A percentile compares a stretch with the other conserved stretches of the same genome.
Conservation (phyloP, 1,139 yeast species). For the Pneumocystis murina region DNA sequence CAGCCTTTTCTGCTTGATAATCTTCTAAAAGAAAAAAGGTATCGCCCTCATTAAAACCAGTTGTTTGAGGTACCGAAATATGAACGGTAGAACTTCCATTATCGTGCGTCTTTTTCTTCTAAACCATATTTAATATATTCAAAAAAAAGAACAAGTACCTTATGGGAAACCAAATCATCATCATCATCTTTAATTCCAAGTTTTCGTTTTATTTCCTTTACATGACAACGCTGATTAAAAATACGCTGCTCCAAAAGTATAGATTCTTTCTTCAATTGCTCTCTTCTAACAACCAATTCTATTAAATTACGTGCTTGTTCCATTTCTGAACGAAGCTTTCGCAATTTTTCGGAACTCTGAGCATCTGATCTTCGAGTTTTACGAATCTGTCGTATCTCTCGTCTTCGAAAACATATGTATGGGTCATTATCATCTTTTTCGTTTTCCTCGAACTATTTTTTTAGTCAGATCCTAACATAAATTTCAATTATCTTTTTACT, state of each 20-base stretch:
- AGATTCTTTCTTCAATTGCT: slow-evolving; percentile 43
- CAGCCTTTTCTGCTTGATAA: slow-evolving; percentile 60
- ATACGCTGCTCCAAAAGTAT: slow-evolving; percentile 46
- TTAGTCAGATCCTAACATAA: neutral
- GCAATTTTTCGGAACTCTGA: slow-evolving; percentile 71
- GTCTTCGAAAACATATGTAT: slow-evolving; percentile 84
- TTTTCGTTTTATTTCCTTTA: slow-evolving; percentile 58
- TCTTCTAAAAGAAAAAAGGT: slow-evolving; percentile 64
- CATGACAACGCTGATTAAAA: slow-evolving; percentile 54
- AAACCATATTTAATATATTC: neutral
- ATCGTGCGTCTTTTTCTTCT: neutral
- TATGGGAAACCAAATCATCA: slow-evolving; percentile 64
- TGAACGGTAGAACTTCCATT: slow-evolving; percentile 1
- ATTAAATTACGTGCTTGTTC: slow-evolving; percentile 61
- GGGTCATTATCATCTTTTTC: slow-evolving; percentile 93
- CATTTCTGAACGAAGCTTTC: slow-evolving; percentile 60
- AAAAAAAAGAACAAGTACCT: slow-evolving; percentile 27
- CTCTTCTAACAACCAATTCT: slow-evolving; percentile 60
- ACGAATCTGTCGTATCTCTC: slow-evolving; percentile 90
- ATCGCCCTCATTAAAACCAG: slow-evolving; percentile 5
- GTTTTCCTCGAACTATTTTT: slow-evolving; percentile 49
- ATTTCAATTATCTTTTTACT: neutral
- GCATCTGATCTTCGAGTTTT: slow-evolving; percentile 92
- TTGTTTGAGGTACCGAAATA: slow-evolving; percentile 4
- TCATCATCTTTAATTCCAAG: slow-evolving; percentile 74